Evolutionary conservation across 306 rosid genomes (phyloP).

Genomic region (Amphicarpaea edgeworthii): DNA sequence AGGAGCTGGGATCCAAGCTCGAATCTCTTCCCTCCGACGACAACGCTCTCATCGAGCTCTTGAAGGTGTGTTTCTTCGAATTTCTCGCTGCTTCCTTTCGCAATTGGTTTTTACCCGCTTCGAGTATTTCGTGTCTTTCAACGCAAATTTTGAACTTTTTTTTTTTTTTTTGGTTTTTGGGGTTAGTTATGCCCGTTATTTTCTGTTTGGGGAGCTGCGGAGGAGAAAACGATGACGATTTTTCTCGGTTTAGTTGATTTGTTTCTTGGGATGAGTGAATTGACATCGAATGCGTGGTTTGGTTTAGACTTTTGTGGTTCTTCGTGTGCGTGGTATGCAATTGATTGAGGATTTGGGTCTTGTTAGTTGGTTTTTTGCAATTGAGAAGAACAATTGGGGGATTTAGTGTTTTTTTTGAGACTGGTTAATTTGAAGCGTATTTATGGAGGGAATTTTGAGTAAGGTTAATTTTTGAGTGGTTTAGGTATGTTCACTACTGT

Average conservation of each 20-base stretch:
- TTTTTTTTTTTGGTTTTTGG: background rate
- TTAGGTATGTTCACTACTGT: background rate
- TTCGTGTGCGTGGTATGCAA: slow-evolving; percentile 1
- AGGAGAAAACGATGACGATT: background rate
- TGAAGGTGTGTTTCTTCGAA: slow-evolving; percentile 62
- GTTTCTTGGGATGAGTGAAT: slow-evolving; percentile 17
- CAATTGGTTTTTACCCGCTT: background rate
- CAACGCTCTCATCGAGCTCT: slow-evolving; percentile 68
- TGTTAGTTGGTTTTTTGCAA: slow-evolving; percentile 9
- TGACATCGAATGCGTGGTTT: slow-evolving; percentile 32
- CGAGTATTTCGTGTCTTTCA: background rate
- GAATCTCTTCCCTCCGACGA: slow-evolving; percentile 64
- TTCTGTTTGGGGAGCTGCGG: slow-evolving; percentile 42
- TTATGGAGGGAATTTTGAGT: slow-evolving; percentile 28
- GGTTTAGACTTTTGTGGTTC: slow-evolving; percentile 7
- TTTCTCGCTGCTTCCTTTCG: slow-evolving; percentile 20
- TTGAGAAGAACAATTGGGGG: slow-evolving; percentile 28
- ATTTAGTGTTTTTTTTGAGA: slow-evolving; percentile 34
- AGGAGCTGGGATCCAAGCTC: slow-evolving; percentile 96
- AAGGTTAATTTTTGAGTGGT: slow-evolving; percentile 34
- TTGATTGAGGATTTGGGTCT: slow-evolving; percentile 37
- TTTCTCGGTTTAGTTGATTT: slow-evolving; percentile 32
- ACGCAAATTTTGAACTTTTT: slow-evolving; percentile 22
- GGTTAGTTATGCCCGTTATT: slow-evolving; percentile 49
- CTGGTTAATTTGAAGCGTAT: slow-evolving; percentile 33